Base-by-base conservation (phyloP, 1,284 basidiomycete species). In the Earliella scabrosa region DNA sequence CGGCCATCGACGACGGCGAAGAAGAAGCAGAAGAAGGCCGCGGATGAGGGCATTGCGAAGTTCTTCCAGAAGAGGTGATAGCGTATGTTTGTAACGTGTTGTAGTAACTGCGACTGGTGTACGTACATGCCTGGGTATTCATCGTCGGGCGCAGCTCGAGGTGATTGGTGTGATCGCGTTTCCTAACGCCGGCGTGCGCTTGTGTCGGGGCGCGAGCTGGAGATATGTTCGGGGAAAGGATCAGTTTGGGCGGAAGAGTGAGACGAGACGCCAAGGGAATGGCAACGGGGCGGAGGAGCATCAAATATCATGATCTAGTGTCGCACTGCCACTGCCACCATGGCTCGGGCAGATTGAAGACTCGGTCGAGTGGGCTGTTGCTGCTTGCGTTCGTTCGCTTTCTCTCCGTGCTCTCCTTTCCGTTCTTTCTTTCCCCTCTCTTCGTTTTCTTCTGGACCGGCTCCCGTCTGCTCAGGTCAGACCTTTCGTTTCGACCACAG, bases 1-100 rank as follows among this genome's bases (percentile, higher is more conserved):
- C 50, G 50, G 32, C 43, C 56, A 9, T 23, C 48, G 45, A 45
- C 63, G 38, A 60, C 67, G 32, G 73, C 66, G 45, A 76, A 75
- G 65, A 79, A 78, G 69, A 66, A 64, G 65, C 71, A 60, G 77
- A 77, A 63, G 76, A 61, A 61, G 35, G 23, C 40, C 41, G 47
- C 56, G 18, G 54, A 52, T 16, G 65, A 80, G 60, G 90, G 90
- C 13, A 93, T 95, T 63, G 89, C 90, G 61, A 87, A 83, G 63
- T 95, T 92, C 73, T 92, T 95, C 67, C 71, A 70, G 45, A 78
- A 75, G 45, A 71, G 69, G 55, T 68, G 68, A 21, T 27, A 46
- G 24, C 29, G 18, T 41, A 23, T 39, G 41, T 41, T 46, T 55
- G 47, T 50, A 35, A 36, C 36, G 48, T 54, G 21, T 46, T 26